A percentile compares a stretch with the other conserved stretches of the same genome.
Conservation (phyloP, 108 stramenopile species). For the Cyclotella kingstonii region DNA sequence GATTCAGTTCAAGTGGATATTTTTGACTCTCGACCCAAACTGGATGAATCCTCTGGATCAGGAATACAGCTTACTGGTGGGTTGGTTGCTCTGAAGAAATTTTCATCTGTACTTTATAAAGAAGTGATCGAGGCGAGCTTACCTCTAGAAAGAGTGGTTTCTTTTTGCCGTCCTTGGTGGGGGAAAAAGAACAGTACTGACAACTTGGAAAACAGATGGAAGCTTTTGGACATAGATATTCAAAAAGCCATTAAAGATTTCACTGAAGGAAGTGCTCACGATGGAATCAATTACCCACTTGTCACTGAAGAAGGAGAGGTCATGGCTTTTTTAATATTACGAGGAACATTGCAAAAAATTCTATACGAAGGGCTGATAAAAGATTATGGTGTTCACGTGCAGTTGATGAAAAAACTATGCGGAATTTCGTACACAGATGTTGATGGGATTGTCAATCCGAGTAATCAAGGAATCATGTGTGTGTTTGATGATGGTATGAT, state of each 20-base stretch:
- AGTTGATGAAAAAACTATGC: slow-evolving; percentile 51
- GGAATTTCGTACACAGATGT: slow-evolving; percentile 32
- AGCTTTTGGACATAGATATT: slow-evolving; percentile 54
- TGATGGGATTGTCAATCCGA: neutral
- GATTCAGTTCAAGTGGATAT: slow-evolving; percentile 46
- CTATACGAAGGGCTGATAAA: slow-evolving; percentile 49
- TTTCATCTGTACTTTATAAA: slow-evolving; percentile 51
- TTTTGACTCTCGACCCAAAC: slow-evolving; percentile 55
- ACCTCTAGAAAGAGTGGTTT: slow-evolving; percentile 45
- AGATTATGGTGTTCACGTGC: slow-evolving; percentile 26
- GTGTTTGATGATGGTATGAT: slow-evolving; percentile 60
- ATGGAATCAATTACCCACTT: slow-evolving; percentile 2
- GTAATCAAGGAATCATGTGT: slow-evolving; percentile 39
- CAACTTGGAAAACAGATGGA: slow-evolving; percentile 18
- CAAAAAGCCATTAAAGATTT: slow-evolving; percentile 42
- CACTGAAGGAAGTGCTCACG: slow-evolving; percentile 11
- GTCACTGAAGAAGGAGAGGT: slow-evolving; percentile 37
- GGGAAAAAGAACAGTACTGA: slow-evolving; percentile 22
- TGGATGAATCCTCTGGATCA: slow-evolving; percentile 50
- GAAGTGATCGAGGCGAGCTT: slow-evolving; percentile 56
- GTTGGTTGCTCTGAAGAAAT: slow-evolving; percentile 52
- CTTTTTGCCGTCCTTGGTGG: slow-evolving; percentile 61
- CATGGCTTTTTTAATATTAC: slow-evolving; percentile 62
- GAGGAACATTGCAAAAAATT: slow-evolving; percentile 67
- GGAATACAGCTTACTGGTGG: slow-evolving; percentile 78